phyloP scores from a whole-genome alignment of 2,329 filamentous ascomycete genomes.

The Calonectria pteridis region DNA sequence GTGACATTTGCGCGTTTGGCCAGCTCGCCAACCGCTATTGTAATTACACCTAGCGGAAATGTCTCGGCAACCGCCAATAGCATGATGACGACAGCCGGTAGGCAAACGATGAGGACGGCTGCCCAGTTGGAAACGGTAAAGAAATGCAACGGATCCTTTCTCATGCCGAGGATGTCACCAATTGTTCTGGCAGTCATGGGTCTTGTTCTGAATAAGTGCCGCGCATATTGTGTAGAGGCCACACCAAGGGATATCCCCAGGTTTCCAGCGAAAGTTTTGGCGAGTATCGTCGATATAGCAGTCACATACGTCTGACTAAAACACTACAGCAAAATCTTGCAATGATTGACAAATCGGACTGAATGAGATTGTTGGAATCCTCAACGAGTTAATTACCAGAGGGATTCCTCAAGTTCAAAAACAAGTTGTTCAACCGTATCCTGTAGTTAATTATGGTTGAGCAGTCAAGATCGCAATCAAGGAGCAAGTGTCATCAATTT shows the following conservation, averaged over 20 bases:
- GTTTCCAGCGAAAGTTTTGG: not conserved
- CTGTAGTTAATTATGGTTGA: too few relatives aligned
- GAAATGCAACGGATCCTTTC: not conserved
- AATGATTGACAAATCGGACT: too few relatives aligned
- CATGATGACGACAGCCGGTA: not conserved
- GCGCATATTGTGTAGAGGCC: not conserved
- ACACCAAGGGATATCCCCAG: not conserved
- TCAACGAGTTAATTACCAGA: too few relatives aligned
- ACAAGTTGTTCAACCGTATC: too few relatives aligned
- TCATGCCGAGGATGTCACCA: not conserved
- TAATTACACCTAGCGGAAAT: not conserved
- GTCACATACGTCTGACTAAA: not conserved
- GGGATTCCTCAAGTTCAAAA: too few relatives aligned
- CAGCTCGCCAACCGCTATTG: not conserved
- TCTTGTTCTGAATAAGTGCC: not conserved
- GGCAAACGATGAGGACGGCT: not conserved
- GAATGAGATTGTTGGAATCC: too few relatives aligned
- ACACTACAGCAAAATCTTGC: too few relatives aligned
- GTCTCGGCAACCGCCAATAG: not conserved
- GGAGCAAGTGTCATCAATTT: too few relatives aligned
- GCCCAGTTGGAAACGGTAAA: not conserved
- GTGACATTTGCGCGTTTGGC: not conserved
- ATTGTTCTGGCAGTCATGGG: not conserved
- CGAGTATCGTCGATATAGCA: not conserved
- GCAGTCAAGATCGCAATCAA: too few relatives aligned